Conservation (phyloP, 2,329 filamentous ascomycete genomes). For the Pestalotiopsis sp. region DNA sequence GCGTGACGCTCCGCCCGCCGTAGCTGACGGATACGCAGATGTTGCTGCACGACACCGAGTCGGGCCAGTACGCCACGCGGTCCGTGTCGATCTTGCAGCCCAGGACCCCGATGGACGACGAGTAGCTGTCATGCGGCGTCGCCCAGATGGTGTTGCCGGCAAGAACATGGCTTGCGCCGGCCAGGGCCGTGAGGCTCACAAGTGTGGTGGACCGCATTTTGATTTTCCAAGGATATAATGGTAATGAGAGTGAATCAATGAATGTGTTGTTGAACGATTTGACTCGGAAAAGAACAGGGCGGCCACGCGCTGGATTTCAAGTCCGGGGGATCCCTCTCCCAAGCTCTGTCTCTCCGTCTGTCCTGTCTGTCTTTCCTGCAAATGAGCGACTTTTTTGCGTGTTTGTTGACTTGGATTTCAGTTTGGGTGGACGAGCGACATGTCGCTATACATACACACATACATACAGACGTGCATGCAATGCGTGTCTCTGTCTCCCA, state of each 20-base stretch:
- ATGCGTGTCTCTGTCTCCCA: background rate
- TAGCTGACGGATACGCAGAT: constrained; percentile 58
- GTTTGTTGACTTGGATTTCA: too few relatives aligned
- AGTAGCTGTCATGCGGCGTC: constrained; percentile 60
- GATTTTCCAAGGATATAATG: background rate
- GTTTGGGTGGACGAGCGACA: background rate
- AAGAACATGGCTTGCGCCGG: background rate
- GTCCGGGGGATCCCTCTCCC: background rate
- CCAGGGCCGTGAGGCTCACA: background rate
- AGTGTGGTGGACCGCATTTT: constrained; percentile 1
- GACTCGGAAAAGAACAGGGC: background rate
- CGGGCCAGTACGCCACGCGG: constrained; percentile 64
- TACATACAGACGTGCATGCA: background rate
- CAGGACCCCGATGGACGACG: constrained; percentile 58
- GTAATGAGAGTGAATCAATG: background rate
- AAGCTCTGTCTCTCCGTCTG: background rate
- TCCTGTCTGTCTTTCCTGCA: background rate
- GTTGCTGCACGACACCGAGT: constrained; percentile 53
- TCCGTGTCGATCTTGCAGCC: constrained; percentile 65
- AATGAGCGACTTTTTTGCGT: background rate
- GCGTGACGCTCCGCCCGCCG: constrained; percentile 51
- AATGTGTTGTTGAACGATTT: background rate
- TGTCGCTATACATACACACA: background rate
- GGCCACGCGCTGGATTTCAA: background rate
- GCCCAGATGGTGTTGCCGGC: constrained; percentile 36